Base-by-base conservation (phyloP, 768 basidiomycete genomes). In the Lactifluus piperatus region DNA sequence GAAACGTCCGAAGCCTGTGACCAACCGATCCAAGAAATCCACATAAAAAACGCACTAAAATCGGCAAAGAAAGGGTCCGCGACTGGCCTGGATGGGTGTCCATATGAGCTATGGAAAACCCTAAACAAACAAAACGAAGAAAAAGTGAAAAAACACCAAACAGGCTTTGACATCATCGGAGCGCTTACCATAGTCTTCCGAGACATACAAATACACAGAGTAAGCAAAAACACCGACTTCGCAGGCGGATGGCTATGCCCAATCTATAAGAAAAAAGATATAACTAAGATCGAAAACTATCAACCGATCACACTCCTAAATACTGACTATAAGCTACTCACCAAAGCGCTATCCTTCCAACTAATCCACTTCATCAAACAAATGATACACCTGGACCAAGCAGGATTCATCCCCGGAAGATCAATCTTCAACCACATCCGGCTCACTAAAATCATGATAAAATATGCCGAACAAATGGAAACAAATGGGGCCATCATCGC, bases 231-330 rank as follows among this genome's bases (percentile, higher is more conserved):
- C 13, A 20, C 51, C 0, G 8, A 22, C 24, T 63, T 64, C 45
- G 26, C 62, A 1, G 18, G 30, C 0, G 66, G 66, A 6, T 62
- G 54, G 63, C 57, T 69, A 36, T 65, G 64, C 44, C 65, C 59
- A 0, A 20, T 66, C 1, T 66, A 64, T 20, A 68, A 67, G 22
- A 64, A 66, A 14, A 58, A 58, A 29, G 62, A 69, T 8, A 24
- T 18, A 8, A 16, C n/a, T 0, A n/a, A 53, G 0, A 64, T 67
- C 0, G 27, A n/a, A 0, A 67, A 67, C 46, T 67, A 67, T 39
- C 30, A 60, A 9, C 59, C 64, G 1, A 62, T 67, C 3, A 67
- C 64, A 0, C 54, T 61, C 0, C 30, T 68, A 65, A 45, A 4
- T 6, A 18, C 36, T 18, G 36, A 37, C 36, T 37, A 37, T 16